Base-by-base conservation (phyloP, 495 filamentous ascomycete species). In the Lepraria neglecta region DNA sequence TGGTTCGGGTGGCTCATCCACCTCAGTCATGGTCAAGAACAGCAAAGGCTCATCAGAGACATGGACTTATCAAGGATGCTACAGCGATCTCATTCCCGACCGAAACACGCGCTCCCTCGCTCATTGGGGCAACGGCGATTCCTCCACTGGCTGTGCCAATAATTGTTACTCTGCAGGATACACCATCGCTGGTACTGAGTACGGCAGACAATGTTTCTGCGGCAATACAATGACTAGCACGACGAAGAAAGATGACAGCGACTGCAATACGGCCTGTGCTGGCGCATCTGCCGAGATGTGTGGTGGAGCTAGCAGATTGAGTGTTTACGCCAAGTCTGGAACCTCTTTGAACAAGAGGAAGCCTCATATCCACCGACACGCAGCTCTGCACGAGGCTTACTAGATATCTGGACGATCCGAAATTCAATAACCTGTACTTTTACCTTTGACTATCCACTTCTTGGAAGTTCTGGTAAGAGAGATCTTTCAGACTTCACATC, bases 121-220 rank as follows among this genome's bases (percentile, higher is more conserved):
- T 6, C 31, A 21, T 27, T 66, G 64, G 64, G 65, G 61, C 4
- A 48, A 24, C 4, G 44, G 48, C 48, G 47, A 57, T 1, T 62
- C 65, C 11, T 48, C 53, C 4, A 58, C 53, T 33, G 47, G 56
- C 24, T 69, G 67, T 27, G 62, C 60, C 47, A 57, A 60, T 27
- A 44, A 53, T 35, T 69, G 67, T 35, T 48, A 50, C 48, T 28
- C 52, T 21, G 47, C 56, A 9, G 65, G 67, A 21, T 64, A 56
- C 44, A 59, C 40, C 28, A 64, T 67, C 40, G 43, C 67, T 11
- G 65, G 67, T 14, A 67, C 67, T 10, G 64, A 69, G 54, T 58
- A 69, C 56, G 64, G 65, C 14, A 54, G 52, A 6, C 67, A 69
- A 28, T 69, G 67, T 54, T 69, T 69, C 61, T 69, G 67, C 48